phyloP scores from a whole-genome alignment of 2,329 filamentous ascomycete species.

The Tolypocladium cylindrosporum region DNA sequence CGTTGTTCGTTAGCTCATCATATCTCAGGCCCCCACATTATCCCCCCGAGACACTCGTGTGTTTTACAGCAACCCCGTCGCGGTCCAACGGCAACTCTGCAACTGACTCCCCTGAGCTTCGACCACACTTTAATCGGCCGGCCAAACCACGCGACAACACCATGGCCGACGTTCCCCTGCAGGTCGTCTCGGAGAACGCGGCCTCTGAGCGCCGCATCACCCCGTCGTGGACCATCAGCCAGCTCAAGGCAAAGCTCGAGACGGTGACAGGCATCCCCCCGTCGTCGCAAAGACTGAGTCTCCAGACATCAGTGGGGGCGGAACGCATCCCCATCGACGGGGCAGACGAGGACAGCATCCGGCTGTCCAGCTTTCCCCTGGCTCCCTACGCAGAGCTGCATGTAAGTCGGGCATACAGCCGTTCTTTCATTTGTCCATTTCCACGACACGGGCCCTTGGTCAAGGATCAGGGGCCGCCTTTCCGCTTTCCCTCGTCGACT shows the following conservation, averaged over 20 bases:
- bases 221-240: slow-evolving; percentile 79
- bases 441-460: slow-evolving; percentile 1
- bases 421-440: slow-evolving; percentile 7
- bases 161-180: slow-evolving; percentile 66
- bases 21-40: background rate
- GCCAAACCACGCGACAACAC: slow-evolving; percentile 10
- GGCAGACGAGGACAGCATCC: slow-evolving; percentile 60
- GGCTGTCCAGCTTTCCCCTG: slow-evolving; percentile 56
- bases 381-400: slow-evolving; percentile 68
- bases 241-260: slow-evolving; percentile 81
- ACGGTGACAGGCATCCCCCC: slow-evolving; percentile 88
- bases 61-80: background rate
- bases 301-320: slow-evolving; percentile 48
- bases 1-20: background rate
- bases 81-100: background rate
- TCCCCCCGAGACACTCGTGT: background rate
- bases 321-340: slow-evolving; percentile 57
- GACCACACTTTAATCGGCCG: background rate
- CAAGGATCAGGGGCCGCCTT: slow-evolving; percentile 1
- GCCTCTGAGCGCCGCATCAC: slow-evolving; percentile 85
- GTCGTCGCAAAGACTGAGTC: slow-evolving; percentile 60
- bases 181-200: slow-evolving; percentile 65
- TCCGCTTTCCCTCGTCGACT: background rate
- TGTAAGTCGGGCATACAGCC: slow-evolving; percentile 44
- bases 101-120: background rate